Evolutionary conservation across 768 basidiomycete species (phyloP).

Genomic region (Xerocomellus intermedius): DNA sequence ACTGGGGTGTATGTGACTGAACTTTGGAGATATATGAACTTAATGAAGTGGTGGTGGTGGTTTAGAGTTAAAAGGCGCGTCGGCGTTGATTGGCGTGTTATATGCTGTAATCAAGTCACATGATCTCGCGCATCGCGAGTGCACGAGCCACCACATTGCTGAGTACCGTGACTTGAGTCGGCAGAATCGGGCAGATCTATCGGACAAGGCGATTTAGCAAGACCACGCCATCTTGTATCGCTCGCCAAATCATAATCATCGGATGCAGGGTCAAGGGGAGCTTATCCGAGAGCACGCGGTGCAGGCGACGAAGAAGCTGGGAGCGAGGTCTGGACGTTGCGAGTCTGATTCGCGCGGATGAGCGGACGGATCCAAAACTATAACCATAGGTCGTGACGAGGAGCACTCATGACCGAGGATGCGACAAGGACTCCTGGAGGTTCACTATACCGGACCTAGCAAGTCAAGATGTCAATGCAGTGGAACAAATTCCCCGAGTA

Average conservation of each 20-base stretch:
- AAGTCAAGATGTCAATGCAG: background rate
- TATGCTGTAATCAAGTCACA: slow-evolving; percentile 28
- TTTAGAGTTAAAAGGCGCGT: slow-evolving; percentile 25
- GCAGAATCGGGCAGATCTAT: no score
- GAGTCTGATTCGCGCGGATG: slow-evolving; percentile 60
- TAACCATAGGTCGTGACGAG: no score
- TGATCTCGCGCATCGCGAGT: slow-evolving; percentile 8
- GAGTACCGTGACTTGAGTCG: no score
- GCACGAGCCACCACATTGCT: slow-evolving; percentile 6
- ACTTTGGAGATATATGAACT: background rate
- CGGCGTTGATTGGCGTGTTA: slow-evolving; percentile 32
- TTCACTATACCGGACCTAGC: slow-evolving; percentile 16
- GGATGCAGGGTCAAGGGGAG: slow-evolving; percentile 2
- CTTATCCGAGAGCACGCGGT: background rate
- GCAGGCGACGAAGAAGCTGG: slow-evolving; percentile 15
- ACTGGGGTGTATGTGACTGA: slow-evolving; percentile 9
- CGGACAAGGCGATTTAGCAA: no score
- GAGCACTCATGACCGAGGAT: background rate
- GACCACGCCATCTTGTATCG: slow-evolving; percentile 47
- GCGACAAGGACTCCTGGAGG: background rate
- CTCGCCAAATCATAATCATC: slow-evolving; percentile 48
- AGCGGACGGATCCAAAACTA: slow-evolving; percentile 73
- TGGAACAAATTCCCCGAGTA: background rate
- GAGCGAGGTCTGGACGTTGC: slow-evolving; percentile 20
- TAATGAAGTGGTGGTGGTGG: slow-evolving; percentile 23